phyloP scores from a whole-genome alignment of 768 basidiomycete genomes.

The Crepidotus variabilis region DNA sequence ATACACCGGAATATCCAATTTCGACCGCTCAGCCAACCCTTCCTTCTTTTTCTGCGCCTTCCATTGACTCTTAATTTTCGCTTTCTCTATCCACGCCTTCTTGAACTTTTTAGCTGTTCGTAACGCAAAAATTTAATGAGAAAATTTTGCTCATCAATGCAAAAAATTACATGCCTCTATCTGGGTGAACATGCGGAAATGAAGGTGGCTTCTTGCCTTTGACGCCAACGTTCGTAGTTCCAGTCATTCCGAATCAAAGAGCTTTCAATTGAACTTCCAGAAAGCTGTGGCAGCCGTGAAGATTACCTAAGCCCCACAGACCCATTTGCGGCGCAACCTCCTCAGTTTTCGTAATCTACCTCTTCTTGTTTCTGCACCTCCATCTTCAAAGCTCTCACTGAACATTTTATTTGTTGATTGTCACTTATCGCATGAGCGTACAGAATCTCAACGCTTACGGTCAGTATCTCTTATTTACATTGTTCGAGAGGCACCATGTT shows the following conservation, averaged over 20 bases:
- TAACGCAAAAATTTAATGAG: background rate
- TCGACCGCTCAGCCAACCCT: constrained; percentile 18
- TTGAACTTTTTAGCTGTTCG: constrained; percentile 74
- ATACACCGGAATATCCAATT: constrained; percentile 16
- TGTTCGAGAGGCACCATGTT: background rate
- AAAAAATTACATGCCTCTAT: constrained; percentile 46
- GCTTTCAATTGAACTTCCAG: background rate
- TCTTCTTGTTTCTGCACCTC: constrained; percentile 24
- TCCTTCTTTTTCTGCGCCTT: constrained; percentile 61
- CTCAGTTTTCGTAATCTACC: constrained; percentile 16
- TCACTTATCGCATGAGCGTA: constrained; percentile 85
- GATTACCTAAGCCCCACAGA: background rate
- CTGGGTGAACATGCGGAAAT: constrained; percentile 62
- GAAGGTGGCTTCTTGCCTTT: constrained; percentile 65
- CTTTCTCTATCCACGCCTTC: constrained; percentile 71
- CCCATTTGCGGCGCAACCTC: constrained; percentile 9
- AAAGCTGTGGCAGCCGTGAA: background rate
- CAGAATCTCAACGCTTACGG: constrained; percentile 87
- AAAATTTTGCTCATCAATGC: background rate
- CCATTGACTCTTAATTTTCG: constrained; percentile 79
- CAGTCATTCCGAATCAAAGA: background rate
- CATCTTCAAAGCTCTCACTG: constrained; percentile 38
- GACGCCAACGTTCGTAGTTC: constrained; percentile 16
- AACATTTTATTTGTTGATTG: constrained; percentile 34
- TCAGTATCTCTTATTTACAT: constrained; percentile 28